A percentile compares a stretch with the other conserved stretches of the same genome.
These are phyloP conservation scores for Akanthomyces muscarius DNA, from an alignment of 2,329 filamentous ascomycete species.

Conservation along the genomic window DNA sequence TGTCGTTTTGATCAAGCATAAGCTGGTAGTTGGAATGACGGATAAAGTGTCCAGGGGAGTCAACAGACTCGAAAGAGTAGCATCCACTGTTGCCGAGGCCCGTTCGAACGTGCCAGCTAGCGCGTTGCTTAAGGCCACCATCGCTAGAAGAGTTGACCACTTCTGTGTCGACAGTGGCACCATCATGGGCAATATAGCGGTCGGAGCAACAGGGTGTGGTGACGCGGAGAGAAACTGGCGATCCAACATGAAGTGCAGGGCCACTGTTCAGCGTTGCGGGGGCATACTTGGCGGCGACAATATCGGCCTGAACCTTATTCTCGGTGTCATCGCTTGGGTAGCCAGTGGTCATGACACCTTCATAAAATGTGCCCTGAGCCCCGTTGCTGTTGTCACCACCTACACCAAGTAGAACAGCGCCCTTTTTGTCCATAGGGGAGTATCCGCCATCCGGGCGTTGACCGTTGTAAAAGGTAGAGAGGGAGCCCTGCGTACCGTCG, in stretches of 20 bases:
- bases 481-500: slow-evolving; percentile 48
- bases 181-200: slow-evolving; percentile 53
- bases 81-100: slow-evolving; percentile 56
- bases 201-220: slow-evolving; percentile 52
- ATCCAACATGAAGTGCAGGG: slow-evolving; percentile 43
- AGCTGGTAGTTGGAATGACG: slow-evolving; percentile 53
- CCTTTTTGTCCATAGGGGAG: slow-evolving; percentile 61
- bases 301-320: slow-evolving; percentile 54
- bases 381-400: slow-evolving; percentile 60
- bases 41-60: slow-evolving; percentile 55
- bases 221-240: slow-evolving; percentile 48
- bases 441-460: slow-evolving; percentile 52
- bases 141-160: slow-evolving; percentile 49
- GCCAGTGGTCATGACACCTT: slow-evolving; percentile 60
- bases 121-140: slow-evolving; percentile 46
- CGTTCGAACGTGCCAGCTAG: slow-evolving; percentile 50
- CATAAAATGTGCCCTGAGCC: slow-evolving; percentile 61
- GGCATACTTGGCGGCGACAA: slow-evolving; percentile 57
- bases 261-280: slow-evolving; percentile 45
- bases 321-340: slow-evolving; percentile 59
- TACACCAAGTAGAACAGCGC: slow-evolving; percentile 63
- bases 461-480: slow-evolving; percentile 59
- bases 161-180: slow-evolving; percentile 49
- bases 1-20: slow-evolving; percentile 46
- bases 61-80: slow-evolving; percentile 57